These are phyloP conservation scores for Globisporangium lucens DNA, from an alignment of 352 stramenopile species.

Conservation along the genomic window DNA sequence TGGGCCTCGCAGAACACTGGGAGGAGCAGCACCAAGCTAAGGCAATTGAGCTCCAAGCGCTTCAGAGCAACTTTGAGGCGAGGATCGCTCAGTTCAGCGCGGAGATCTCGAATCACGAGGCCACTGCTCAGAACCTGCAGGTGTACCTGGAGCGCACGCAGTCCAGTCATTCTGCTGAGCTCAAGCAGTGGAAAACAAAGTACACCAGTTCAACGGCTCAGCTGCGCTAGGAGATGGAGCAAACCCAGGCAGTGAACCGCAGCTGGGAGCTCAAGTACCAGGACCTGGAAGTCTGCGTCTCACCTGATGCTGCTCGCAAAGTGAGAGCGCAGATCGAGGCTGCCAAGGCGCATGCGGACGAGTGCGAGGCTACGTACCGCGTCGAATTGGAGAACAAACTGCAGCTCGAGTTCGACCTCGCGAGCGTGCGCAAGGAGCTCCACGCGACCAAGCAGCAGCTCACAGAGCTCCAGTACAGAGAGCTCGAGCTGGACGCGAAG, in stretches of 20 bases:
- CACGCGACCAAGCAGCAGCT: slow-evolving; percentile 11
- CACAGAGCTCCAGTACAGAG: slow-evolving; percentile 3
- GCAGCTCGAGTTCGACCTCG: slow-evolving; percentile 20
- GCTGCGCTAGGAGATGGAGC: background rate
- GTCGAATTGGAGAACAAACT: slow-evolving; percentile 16
- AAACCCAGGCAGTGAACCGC: background rate
- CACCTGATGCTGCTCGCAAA: background rate
- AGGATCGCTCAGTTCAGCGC: background rate
- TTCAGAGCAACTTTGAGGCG: slow-evolving; percentile 4
- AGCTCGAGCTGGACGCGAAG: background rate
- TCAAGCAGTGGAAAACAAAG: slow-evolving; percentile 1
- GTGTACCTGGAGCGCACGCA: slow-evolving; percentile 7
- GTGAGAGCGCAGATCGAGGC: background rate
- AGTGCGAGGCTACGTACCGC: slow-evolving; percentile 13
- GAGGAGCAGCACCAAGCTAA: background rate
- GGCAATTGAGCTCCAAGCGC: background rate
- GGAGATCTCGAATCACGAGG: slow-evolving; percentile 2
- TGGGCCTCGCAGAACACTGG: background rate
- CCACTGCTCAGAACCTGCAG: background rate
- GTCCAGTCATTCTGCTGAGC: background rate
- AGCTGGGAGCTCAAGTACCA: slow-evolving; percentile 12
- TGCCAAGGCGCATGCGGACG: background rate
- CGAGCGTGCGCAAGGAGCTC: slow-evolving; percentile 16
- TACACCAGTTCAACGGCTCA: background rate
- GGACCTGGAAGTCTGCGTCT: slow-evolving; percentile 10